Conservation (phyloP, 2,329 filamentous ascomycete species). For the Apiospora phragmitis region DNA sequence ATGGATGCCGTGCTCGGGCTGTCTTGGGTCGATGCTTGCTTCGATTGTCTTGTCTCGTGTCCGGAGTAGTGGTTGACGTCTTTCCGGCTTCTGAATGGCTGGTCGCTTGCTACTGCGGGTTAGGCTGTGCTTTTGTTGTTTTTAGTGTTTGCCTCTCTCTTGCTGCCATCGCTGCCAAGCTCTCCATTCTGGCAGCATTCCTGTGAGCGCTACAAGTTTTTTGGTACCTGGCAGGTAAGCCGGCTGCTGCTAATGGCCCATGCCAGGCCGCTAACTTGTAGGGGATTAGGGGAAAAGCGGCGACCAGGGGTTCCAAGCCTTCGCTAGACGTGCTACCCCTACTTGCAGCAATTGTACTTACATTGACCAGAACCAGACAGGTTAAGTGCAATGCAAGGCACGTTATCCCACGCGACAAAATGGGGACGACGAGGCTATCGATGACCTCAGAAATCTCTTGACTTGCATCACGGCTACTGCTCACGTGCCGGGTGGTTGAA, state of each 20-base stretch:
- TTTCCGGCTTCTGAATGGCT: not conserved
- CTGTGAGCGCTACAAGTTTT: not conserved
- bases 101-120: not conserved
- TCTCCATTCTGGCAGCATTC: not conserved
- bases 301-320: not conserved
- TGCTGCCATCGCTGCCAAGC: not conserved
- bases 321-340: not conserved
- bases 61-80: not conserved
- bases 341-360: not conserved
- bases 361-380: not conserved
- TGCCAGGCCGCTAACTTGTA: not conserved
- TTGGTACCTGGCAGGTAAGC: slow-evolving; percentile 1
- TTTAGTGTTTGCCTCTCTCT: not conserved
- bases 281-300: not conserved
- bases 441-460: not conserved
- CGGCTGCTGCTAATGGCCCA: slow-evolving; percentile 5
- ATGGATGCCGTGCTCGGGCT: slow-evolving; percentile 4
- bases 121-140: slow-evolving; percentile 3
- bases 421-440: not conserved
- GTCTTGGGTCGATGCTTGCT: slow-evolving; percentile 6
- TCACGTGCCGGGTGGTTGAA: not conserved
- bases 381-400: slow-evolving; percentile 7
- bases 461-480: not conserved
- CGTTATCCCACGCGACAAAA: slow-evolving; percentile 2
- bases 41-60: slow-evolving; percentile 2